Conservation (phyloP, 2,329 filamentous ascomycete genomes). For the Cladophialophora bantiana region DNA sequence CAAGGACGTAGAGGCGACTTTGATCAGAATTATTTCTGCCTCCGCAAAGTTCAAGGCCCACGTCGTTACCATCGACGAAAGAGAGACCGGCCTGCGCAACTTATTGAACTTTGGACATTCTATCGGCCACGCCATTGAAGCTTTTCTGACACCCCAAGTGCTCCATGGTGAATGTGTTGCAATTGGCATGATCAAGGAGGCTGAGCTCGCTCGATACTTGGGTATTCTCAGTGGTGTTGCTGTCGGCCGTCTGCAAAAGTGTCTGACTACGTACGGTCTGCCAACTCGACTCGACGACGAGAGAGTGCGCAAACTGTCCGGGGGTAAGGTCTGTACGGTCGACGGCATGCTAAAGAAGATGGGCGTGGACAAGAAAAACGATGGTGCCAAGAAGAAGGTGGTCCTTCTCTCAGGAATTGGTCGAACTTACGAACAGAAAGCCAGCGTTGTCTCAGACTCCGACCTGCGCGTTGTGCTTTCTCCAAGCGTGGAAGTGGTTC, state of each 20-base stretch:
- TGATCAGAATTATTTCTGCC: conserved; percentile 83
- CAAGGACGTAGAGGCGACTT: conserved; percentile 70
- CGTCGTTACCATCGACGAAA: conserved; percentile 92
- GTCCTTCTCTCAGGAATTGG: conserved; percentile 91
- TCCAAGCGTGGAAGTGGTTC: conserved; percentile 74
- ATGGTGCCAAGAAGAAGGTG: conserved; percentile 93
- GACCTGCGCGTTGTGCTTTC: conserved; percentile 85
- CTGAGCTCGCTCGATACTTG: conserved; percentile 87
- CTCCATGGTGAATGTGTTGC: conserved; percentile 95
- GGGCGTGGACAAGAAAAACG: conserved; percentile 99
- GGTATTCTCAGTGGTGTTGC: conserved; percentile 85
- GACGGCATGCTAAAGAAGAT: conserved; percentile 88
- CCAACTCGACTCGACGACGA: conserved; percentile 86
- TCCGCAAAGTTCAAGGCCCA: conserved; percentile 93
- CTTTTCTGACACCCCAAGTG: conserved; percentile 91
- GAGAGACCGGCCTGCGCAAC: conserved; percentile 91
- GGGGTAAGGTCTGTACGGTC: conserved; percentile 85
- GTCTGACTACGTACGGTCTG: conserved; percentile 90
- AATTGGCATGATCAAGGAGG: conserved; percentile 98
- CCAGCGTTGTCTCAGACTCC: conserved; percentile 85
- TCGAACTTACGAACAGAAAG: conserved; percentile 82
- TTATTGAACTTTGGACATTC: conserved; percentile 97
- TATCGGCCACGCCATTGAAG: conserved; percentile 95
- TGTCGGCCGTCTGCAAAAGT: conserved; percentile 88
- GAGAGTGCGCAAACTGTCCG: conserved; percentile 79